phyloP scores from a whole-genome alignment of 148 eudicot species.

The Rhododendron henanense region DNA sequence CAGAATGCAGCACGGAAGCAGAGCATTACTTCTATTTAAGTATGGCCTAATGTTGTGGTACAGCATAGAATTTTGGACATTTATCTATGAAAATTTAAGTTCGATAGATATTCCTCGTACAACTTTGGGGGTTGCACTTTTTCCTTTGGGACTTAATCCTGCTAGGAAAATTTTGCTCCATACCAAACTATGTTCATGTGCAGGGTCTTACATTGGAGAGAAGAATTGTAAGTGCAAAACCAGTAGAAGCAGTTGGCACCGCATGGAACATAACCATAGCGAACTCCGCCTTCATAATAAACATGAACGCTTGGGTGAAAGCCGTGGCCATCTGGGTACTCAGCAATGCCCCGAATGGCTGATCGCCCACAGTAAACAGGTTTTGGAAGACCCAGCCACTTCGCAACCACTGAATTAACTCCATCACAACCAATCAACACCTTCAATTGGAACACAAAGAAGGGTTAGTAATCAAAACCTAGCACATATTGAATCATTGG shows the following conservation, averaged over 20 bases:
- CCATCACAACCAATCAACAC: slow-evolving; percentile 61
- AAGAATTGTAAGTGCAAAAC: slow-evolving; percentile 38
- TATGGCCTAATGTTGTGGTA: neutral
- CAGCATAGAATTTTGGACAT: neutral
- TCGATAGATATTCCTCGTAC: neutral
- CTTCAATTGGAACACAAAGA: slow-evolving; percentile 16
- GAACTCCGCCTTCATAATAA: slow-evolving; percentile 33
- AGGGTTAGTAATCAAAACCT: neutral
- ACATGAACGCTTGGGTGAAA: slow-evolving; percentile 22
- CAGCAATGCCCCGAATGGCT: slow-evolving; percentile 45
- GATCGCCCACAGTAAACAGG: slow-evolving; percentile 29
- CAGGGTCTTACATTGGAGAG: slow-evolving; percentile 22
- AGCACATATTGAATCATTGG: neutral
- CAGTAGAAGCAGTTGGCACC: slow-evolving; percentile 42
- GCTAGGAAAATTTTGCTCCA: neutral
- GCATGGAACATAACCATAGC: slow-evolving; percentile 39
- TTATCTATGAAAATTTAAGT: neutral
- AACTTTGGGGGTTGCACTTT: neutral
- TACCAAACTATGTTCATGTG: neutral
- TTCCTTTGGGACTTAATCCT: neutral
- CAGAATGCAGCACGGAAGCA: neutral
- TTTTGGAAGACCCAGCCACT: slow-evolving; percentile 35
- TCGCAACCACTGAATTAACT: slow-evolving; percentile 48
- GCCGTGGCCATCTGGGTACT: slow-evolving; percentile 33
- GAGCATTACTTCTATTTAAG: neutral